Evolutionary conservation across 352 stramenopile genomes (phyloP).

Genomic region (Elongisporangium undulatum): DNA sequence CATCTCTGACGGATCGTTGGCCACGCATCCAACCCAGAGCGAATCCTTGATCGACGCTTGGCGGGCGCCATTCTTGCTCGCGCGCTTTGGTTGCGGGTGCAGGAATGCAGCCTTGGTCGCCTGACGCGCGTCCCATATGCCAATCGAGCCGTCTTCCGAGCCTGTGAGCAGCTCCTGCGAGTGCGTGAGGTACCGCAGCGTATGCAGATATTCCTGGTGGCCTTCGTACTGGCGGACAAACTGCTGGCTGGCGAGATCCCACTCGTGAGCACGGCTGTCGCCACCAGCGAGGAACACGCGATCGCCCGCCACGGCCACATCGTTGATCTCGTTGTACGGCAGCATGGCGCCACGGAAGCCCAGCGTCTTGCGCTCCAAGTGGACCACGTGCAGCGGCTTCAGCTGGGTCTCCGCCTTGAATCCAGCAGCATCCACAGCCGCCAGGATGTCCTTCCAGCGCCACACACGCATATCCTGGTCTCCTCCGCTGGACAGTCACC

Average conservation of each 20-base stretch:
- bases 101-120: constrained; percentile 46
- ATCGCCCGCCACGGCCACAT: constrained; percentile 30
- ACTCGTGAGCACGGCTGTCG: constrained; percentile 58
- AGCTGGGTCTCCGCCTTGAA: constrained; percentile 10
- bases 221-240: constrained; percentile 53
- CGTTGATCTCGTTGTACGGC: constrained; percentile 66
- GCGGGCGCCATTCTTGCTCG: not conserved
- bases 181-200: constrained; percentile 54
- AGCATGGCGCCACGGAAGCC: constrained; percentile 55
- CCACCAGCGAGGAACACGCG: constrained; percentile 60
- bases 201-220: constrained; percentile 64
- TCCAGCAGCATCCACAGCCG: constrained; percentile 24
- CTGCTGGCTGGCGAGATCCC: constrained; percentile 40
- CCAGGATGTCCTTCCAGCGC: constrained; percentile 60
- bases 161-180: constrained; percentile 68
- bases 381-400: constrained; percentile 35
- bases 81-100: constrained; percentile 28
- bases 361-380: constrained; percentile 49
- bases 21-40: constrained; percentile 55
- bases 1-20: constrained; percentile 66
- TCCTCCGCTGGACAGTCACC: constrained; percentile 33
- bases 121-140: constrained; percentile 68
- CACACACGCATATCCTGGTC: constrained; percentile 77
- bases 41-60: constrained; percentile 3
- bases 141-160: constrained; percentile 66